Conservation (phyloP, 1,284 basidiomycete species). For the Marasmius sp. region DNA sequence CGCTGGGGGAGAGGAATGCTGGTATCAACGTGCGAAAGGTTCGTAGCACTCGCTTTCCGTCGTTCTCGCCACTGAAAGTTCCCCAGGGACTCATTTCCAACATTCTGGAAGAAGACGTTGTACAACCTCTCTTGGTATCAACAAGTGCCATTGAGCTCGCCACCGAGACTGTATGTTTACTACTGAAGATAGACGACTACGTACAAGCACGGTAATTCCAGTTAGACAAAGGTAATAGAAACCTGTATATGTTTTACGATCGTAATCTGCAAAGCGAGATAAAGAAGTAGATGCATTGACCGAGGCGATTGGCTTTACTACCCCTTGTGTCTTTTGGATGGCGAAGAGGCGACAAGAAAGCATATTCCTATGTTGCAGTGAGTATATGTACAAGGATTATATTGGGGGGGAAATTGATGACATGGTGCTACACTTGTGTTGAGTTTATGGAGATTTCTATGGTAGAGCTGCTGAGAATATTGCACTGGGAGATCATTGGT, state of each 20-base stretch:
- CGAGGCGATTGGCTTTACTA: too few species aligned
- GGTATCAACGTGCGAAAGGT: conserved; percentile 99
- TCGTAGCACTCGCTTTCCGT: conserved; percentile 21
- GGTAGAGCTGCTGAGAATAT: neutral
- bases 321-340: too few species aligned
- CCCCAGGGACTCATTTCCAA: conserved; percentile 90
- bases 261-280: too few species aligned
- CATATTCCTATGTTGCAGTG: neutral
- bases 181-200: conserved; percentile 98
- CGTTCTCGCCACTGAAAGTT: neutral
- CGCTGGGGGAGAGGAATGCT: conserved; percentile 90
- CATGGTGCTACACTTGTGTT: neutral
- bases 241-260: neutral
- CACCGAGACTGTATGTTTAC: conserved; percentile 95
- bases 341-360: too few species aligned
- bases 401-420: neutral
- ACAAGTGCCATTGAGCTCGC: conserved; percentile 95
- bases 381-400: neutral
- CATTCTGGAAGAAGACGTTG: conserved; percentile 95
- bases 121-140: conserved; percentile 94
- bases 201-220: conserved; percentile 65
- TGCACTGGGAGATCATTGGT: neutral
- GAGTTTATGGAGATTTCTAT: neutral
- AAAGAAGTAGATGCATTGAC: too few species aligned
- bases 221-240: neutral